Conservation (phyloP, 345 rosid species). For the Boechera retrofracta region DNA sequence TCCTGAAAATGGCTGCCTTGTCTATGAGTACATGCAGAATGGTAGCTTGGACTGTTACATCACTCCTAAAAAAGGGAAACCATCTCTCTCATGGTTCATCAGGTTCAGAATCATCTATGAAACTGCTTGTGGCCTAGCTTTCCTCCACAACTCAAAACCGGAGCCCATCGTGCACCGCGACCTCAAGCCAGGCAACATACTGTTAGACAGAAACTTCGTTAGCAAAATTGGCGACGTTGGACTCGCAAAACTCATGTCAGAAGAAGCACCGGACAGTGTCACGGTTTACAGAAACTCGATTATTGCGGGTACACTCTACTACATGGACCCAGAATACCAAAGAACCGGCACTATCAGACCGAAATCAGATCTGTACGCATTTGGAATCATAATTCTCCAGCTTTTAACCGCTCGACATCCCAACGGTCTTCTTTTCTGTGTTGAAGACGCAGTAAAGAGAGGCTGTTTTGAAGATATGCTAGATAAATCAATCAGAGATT, state of each 20-base stretch:
- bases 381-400: slow-evolving; percentile 78
- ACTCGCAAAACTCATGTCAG: slow-evolving; percentile 80
- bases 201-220: slow-evolving; percentile 71
- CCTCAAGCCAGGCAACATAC: slow-evolving; percentile 80
- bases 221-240: slow-evolving; percentile 94
- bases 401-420: slow-evolving; percentile 67
- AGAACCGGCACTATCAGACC: slow-evolving; percentile 90
- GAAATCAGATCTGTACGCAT: slow-evolving; percentile 85
- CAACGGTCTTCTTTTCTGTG: slow-evolving; percentile 61
- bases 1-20: slow-evolving; percentile 79
- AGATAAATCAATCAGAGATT: slow-evolving; percentile 63
- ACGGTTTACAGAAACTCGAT: slow-evolving; percentile 70
- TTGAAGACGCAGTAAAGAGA: slow-evolving; percentile 66
- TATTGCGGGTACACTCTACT: slow-evolving; percentile 75
- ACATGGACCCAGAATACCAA: slow-evolving; percentile 93
- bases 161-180: slow-evolving; percentile 88
- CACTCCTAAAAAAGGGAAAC: slow-evolving; percentile 59
- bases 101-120: slow-evolving; percentile 77
- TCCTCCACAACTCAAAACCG: slow-evolving; percentile 93
- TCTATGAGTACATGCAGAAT: slow-evolving; percentile 85
- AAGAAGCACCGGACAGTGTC: slow-evolving; percentile 70
- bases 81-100: slow-evolving; percentile 79
- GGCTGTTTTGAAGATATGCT: slow-evolving; percentile 64
- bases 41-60: slow-evolving; percentile 78
- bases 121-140: slow-evolving; percentile 83